These are phyloP conservation scores for Metahyphopichia silvanorum DNA, from an alignment of 805 yeast species.

Conservation along the genomic window DNA sequence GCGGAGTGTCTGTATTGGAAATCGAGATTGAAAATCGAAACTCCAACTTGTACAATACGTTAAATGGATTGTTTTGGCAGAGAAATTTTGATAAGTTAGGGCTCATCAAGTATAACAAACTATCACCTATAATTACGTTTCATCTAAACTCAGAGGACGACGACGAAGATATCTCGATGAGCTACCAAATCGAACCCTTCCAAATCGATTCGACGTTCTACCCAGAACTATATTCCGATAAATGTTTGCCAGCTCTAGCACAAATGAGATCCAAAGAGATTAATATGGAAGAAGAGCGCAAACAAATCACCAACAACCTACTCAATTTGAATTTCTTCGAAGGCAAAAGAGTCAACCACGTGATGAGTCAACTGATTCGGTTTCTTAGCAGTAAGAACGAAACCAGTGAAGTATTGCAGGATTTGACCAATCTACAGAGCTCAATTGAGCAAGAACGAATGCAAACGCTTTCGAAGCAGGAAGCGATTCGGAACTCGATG, in stretches of 20 bases:
- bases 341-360: constrained; percentile 31
- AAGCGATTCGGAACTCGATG: constrained; percentile 12
- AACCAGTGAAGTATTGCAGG: constrained; percentile 11
- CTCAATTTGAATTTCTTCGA: constrained; percentile 35
- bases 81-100: constrained; percentile 26
- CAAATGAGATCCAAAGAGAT: constrained; percentile 16
- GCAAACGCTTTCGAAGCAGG: constrained; percentile 15
- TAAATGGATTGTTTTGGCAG: constrained; percentile 37
- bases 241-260: constrained; percentile 14
- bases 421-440: constrained; percentile 13
- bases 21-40: constrained; percentile 28
- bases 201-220: constrained; percentile 27
- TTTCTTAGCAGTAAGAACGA: constrained; percentile 13
- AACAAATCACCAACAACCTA: constrained; percentile 18
- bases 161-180: constrained; percentile 6
- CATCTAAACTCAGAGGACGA: constrained; percentile 26
- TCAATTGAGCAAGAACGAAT: constrained; percentile 14
- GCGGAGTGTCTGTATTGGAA: constrained; percentile 25
- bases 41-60: constrained; percentile 24
- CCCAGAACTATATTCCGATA: constrained; percentile 31
- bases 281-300: constrained; percentile 13
- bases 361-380: constrained; percentile 20
- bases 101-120: constrained; percentile 19
- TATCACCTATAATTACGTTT: constrained; percentile 30
- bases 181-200: constrained; percentile 13